A percentile compares a stretch with the other conserved stretches of the same genome.
These are phyloP conservation scores for Hygrophoropsis aurantiaca DNA, from an alignment of 768 basidiomycete genomes.

Conservation along the genomic window DNA sequence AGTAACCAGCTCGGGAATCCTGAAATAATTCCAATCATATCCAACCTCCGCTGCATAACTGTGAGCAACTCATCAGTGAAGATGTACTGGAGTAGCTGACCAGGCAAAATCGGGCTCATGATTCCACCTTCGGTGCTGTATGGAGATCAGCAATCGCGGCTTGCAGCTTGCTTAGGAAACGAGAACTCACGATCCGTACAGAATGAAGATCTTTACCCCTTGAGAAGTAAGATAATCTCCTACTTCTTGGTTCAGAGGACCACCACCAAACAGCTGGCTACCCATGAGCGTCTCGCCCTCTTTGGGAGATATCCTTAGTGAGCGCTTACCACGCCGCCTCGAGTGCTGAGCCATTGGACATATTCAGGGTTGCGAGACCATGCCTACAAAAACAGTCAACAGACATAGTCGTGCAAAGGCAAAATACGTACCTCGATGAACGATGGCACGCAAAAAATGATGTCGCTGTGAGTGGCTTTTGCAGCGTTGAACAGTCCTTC, in stretches of 20 bases:
- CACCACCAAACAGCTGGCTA: constrained; percentile 41
- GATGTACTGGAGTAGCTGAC: not conserved
- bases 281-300: no score
- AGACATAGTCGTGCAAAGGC: no score
- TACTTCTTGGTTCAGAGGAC: constrained; percentile 32
- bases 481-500: constrained; percentile 17
- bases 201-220: constrained; percentile 31
- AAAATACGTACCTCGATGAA: constrained; percentile 25
- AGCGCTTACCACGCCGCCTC: constrained; percentile 7
- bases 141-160: not conserved
- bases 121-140: constrained; percentile 17
- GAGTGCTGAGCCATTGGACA: constrained; percentile 3
- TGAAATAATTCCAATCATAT: constrained; percentile 38
- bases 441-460: constrained; percentile 19
- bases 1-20: constrained; percentile 16
- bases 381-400: no score
- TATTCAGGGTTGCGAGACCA: constrained; percentile 13
- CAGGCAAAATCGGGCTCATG: constrained; percentile 4
- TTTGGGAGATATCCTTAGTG: constrained; percentile 11
- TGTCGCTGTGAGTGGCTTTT: constrained; percentile 5
- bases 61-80: no score
- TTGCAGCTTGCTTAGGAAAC: no score
- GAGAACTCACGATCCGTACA: constrained; percentile 37
- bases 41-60: constrained; percentile 8
- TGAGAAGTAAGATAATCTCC: constrained; percentile 33